These are phyloP conservation scores for Botrytis fabae DNA, from an alignment of 2,329 filamentous ascomycete genomes.

Conservation along the genomic window DNA sequence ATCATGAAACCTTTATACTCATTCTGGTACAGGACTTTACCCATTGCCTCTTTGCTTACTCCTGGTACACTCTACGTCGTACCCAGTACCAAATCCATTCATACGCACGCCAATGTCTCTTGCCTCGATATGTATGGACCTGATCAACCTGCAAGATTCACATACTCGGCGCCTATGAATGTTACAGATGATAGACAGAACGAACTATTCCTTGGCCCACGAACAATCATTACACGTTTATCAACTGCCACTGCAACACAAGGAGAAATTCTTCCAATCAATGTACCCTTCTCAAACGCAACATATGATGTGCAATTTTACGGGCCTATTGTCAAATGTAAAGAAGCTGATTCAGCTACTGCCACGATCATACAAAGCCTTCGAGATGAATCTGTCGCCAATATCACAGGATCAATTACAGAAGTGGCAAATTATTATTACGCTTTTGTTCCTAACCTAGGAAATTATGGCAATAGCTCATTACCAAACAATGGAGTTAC, in stretches of 20 bases:
- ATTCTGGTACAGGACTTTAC: conserved; percentile 1
- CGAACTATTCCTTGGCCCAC: conserved; percentile 26
- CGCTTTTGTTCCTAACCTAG: conserved; percentile 28
- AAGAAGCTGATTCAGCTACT: conserved; percentile 22
- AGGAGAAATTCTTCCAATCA: conserved; percentile 27
- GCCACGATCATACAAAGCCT: conserved; percentile 23
- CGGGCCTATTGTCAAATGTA: conserved; percentile 28
- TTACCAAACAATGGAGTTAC: conserved; percentile 4
- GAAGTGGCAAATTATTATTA: conserved; percentile 27
- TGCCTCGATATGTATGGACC: conserved; percentile 21
- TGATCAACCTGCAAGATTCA: conserved; percentile 15
- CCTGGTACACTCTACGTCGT: conserved; percentile 29
- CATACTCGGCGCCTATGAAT: conserved; percentile 22
- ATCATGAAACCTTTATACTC: not conserved
- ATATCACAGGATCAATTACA: conserved; percentile 4
- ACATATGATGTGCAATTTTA: conserved; percentile 29
- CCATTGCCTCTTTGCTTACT: conserved; percentile 25
- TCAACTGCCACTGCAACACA: conserved; percentile 26
- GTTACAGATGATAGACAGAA: not conserved
- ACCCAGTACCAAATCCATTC: conserved; percentile 13
- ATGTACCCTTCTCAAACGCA: conserved; percentile 25
- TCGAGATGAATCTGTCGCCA: not conserved
- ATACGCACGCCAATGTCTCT: conserved; percentile 8
- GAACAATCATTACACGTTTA: conserved; percentile 28
- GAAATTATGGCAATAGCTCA: conserved; percentile 8